Base-by-base conservation (phyloP, 1,284 basidiomycete genomes). In the Entoloma clypeatum region DNA sequence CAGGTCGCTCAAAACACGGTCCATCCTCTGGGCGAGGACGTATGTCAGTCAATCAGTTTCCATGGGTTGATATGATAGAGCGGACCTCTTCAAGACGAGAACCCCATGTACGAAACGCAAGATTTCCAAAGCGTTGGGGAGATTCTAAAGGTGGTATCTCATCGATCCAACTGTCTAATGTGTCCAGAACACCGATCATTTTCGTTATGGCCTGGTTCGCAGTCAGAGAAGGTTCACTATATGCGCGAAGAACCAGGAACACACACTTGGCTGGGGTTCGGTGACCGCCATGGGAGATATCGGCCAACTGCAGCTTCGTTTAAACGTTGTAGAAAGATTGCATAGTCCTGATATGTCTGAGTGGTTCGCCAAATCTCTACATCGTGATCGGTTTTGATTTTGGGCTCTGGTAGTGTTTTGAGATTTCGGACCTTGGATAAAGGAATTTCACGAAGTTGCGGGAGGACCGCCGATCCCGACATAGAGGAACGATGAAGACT, bases 81-180 rank as follows among this genome's bases (percentile, higher is more conserved):
- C 63, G 40, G 48, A 89, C 92, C 71, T 88, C 74, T 61, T 89
- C 79, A 18, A 97, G 71, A 22, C 84, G 74, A 43, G 73, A 71
- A 0, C 91, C 89, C 86, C 94, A 99, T 5, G 77, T 77, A 38
- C 94, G 74, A 59, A 99, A 99, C 0, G 92, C 86, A 5, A 92
- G 75, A 62, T 99, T 98, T 2, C 95, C 96, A 55, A 95, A 99
- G 1, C 96, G 76, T 57, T 98, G 96, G 2, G 88, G 83, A 5
- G 81, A 81, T n/a, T 77, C 64, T 3, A 79, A 72, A 0, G 86
- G 81, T 3, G 91, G 91, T 8, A 93, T 89, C 23, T 86, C 81
- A 34, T 86, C 77, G 8, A 94, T 83, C 91, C 91, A 94, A 1
- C 50, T 45, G 50, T 84, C 77, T 37, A 97, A 65, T n/a, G 68